These are phyloP conservation scores for Hemisphaericaspora subhashii DNA, from an alignment of 1,139 yeast species.

Conservation along the genomic window DNA sequence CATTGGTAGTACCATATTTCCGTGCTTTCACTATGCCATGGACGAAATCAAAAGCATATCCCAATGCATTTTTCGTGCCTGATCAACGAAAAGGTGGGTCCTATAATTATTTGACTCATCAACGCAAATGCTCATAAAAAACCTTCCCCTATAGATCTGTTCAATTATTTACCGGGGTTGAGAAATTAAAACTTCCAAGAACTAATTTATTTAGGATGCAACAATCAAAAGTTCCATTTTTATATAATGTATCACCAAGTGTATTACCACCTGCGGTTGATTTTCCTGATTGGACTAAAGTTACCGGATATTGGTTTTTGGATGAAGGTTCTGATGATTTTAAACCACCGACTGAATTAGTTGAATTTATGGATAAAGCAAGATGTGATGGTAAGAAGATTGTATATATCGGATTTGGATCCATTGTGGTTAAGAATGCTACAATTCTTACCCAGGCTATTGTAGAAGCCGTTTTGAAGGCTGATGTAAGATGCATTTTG, in stretches of 20 bases:
- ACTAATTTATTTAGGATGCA: slow-evolving; percentile 72
- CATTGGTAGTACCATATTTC: slow-evolving; percentile 82
- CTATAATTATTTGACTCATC: slow-evolving; percentile 88
- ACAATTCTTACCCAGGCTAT: slow-evolving; percentile 74
- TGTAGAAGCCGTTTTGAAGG: slow-evolving; percentile 70
- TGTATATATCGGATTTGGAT: slow-evolving; percentile 93
- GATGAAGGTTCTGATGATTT: slow-evolving; percentile 67
- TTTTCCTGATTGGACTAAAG: slow-evolving; percentile 90
- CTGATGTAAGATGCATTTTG: slow-evolving; percentile 82
- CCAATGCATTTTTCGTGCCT: slow-evolving; percentile 94
- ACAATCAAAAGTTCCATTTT: slow-evolving; percentile 79
- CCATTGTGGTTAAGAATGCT: slow-evolving; percentile 87
- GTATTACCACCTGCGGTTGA: slow-evolving; percentile 92
- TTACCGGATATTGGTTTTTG: slow-evolving; percentile 94
- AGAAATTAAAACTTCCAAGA: slow-evolving; percentile 59
- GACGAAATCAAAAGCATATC: slow-evolving; percentile 93
- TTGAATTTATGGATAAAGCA: slow-evolving; percentile 65
- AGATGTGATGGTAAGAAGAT: slow-evolving; percentile 59
- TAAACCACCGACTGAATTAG: slow-evolving; percentile 62
- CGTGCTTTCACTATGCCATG: slow-evolving; percentile 98
- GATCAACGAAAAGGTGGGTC: slow-evolving; percentile 92
- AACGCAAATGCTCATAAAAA: no score
- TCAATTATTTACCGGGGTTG: no score
- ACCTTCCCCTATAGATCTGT: no score
- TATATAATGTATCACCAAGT: slow-evolving; percentile 84